These are phyloP conservation scores for Rhododendron simsii DNA, from an alignment of 148 eudicot species.

Conservation along the genomic window DNA sequence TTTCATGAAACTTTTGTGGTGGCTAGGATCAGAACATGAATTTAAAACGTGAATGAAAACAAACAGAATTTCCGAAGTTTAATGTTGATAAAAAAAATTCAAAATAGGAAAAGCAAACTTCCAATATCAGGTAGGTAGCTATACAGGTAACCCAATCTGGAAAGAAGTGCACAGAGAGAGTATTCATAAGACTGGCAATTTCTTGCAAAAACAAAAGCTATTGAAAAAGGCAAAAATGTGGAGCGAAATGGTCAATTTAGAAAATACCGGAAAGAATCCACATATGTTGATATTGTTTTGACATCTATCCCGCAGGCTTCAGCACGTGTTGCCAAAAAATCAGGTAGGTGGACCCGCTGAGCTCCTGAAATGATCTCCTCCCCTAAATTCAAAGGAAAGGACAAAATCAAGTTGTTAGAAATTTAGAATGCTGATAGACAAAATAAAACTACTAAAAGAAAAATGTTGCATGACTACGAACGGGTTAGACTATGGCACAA, in stretches of 20 bases:
- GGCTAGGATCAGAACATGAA: neutral
- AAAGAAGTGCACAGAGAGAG: neutral
- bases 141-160: neutral
- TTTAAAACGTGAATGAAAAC: neutral
- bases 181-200: neutral
- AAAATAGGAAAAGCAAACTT: neutral
- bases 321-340: conserved; percentile 55
- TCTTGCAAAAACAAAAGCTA: neutral
- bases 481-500: neutral
- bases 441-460: conserved; percentile 8
- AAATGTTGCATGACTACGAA: neutral
- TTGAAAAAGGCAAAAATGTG: neutral
- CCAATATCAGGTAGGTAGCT: neutral
- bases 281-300: conserved; percentile 57
- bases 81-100: neutral
- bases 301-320: conserved; percentile 64
- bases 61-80: neutral
- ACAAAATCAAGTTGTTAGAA: neutral
- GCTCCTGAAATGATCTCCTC: conserved; percentile 99
- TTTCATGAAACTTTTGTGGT: neutral
- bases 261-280: conserved; percentile 75
- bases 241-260: neutral
- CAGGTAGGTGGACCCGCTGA: conserved; percentile 86
- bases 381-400: conserved; percentile 33
- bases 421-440: neutral